These are phyloP conservation scores for Yarrowia sp. DNA, from an alignment of 805 yeast genomes.

Conservation along the genomic window DNA sequence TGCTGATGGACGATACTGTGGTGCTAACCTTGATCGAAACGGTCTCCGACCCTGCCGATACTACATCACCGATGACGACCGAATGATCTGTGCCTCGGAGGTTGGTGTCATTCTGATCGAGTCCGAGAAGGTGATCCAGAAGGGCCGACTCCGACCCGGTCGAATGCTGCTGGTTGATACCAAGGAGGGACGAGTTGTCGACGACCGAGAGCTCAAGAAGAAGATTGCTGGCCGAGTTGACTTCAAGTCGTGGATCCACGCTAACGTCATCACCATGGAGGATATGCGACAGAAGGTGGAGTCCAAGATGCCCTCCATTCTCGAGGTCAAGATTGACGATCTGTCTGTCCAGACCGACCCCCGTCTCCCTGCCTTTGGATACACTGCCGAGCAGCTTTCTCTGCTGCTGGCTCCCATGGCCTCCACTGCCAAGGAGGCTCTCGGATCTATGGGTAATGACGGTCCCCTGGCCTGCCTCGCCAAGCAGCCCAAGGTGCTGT, in stretches of 20 bases:
- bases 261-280: conserved; percentile 79
- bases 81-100: conserved; percentile 96
- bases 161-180: conserved; percentile 95
- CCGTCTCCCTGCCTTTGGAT: conserved; percentile 80
- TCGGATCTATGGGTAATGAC: conserved; percentile 99
- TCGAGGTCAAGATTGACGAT: conserved; percentile 30
- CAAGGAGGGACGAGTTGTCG: conserved; percentile 86
- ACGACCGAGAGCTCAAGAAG: conserved; percentile 81
- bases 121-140: conserved; percentile 73
- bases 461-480: conserved; percentile 92
- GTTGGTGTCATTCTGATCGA: conserved; percentile 94
- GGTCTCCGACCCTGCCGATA: conserved; percentile 98
- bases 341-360: conserved; percentile 72
- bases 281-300: conserved; percentile 64
- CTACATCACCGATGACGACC: conserved; percentile 89
- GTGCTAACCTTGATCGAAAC: conserved; percentile 96
- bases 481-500: conserved; percentile 83
- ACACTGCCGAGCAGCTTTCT: conserved; percentile 88
- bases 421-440: conserved; percentile 81
- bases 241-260: conserved; percentile 89
- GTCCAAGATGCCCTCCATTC: conserved; percentile 38
- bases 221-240: conserved; percentile 79
- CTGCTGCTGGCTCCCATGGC: conserved; percentile 92
- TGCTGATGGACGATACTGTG: conserved; percentile 96
- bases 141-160: conserved; percentile 95